These are phyloP conservation scores for Candida tibetensis DNA, from an alignment of 805 yeast species.

Conservation along the genomic window DNA sequence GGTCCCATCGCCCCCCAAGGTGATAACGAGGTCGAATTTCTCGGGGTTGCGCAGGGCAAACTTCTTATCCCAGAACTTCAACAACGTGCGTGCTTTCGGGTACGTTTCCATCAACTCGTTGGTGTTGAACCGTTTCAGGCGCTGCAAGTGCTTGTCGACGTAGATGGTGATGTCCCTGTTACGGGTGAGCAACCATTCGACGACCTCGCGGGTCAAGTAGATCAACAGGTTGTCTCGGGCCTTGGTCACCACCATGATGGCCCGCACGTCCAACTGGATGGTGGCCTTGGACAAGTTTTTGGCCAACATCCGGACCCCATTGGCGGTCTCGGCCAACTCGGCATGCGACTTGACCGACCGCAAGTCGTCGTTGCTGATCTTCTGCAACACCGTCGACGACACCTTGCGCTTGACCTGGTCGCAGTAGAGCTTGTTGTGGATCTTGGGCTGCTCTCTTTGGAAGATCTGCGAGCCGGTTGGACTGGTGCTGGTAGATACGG, in stretches of 20 bases:
- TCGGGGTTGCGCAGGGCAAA: conserved; percentile 47
- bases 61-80: conserved; percentile 69
- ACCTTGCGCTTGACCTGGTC: conserved; percentile 17
- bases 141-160: conserved; percentile 68
- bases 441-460: conserved; percentile 18
- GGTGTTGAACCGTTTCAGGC: conserved; percentile 62
- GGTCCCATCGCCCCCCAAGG: conserved; percentile 48
- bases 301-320: conserved; percentile 75
- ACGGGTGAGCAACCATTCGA: conserved; percentile 64
- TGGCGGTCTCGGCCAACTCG: conserved; percentile 75
- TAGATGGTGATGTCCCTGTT: conserved; percentile 48
- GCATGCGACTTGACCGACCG: conserved; percentile 65
- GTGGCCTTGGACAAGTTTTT: conserved; percentile 68
- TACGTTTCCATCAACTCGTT: conserved; percentile 47
- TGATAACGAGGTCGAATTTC: conserved; percentile 41
- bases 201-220: conserved; percentile 71
- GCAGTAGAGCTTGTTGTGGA: conserved; percentile 31
- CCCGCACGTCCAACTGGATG: conserved; percentile 63
- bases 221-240: conserved; percentile 80
- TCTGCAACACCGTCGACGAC: conserved; percentile 7
- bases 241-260: conserved; percentile 83
- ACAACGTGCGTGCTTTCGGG: conserved; percentile 42
- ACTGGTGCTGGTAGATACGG: conserved; percentile 1
- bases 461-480: conserved; percentile 1
- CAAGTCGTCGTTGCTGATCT: conserved; percentile 35